phyloP scores from a whole-genome alignment of 2,329 filamentous ascomycete genomes.

The Rutstroemia sp. region DNA sequence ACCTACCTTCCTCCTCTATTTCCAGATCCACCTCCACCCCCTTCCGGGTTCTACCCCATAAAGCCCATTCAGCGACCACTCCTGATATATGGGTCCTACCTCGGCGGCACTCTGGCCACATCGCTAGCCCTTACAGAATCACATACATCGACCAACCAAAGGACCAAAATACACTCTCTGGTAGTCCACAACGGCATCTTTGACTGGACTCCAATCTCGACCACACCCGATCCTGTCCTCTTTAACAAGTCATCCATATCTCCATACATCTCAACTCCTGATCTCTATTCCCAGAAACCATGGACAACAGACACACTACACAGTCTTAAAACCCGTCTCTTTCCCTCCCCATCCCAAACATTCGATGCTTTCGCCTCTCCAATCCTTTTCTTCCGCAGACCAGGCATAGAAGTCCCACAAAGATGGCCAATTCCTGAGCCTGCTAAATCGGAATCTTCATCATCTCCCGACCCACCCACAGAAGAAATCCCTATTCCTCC shows the following conservation, averaged over 20 bases:
- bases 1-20: slow-evolving; percentile 13
- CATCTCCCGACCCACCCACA: neutral
- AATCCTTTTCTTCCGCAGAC: slow-evolving; percentile 48
- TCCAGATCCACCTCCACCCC: neutral
- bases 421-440: slow-evolving; percentile 13
- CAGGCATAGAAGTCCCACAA: slow-evolving; percentile 31
- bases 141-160: slow-evolving; percentile 30
- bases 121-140: slow-evolving; percentile 52
- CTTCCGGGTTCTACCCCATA: neutral
- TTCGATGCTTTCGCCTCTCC: slow-evolving; percentile 56
- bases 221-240: slow-evolving; percentile 32
- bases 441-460: neutral
- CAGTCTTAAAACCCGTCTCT: slow-evolving; percentile 38
- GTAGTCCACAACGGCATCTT: slow-evolving; percentile 54
- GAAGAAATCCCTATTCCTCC: neutral
- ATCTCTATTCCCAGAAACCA: neutral
- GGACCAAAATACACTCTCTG: slow-evolving; percentile 36
- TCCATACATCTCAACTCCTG: neutral
- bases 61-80: slow-evolving; percentile 30
- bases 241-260: neutral
- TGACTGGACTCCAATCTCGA: slow-evolving; percentile 56
- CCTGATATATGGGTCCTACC: slow-evolving; percentile 46
- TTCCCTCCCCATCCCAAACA: slow-evolving; percentile 39
- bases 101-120: slow-evolving; percentile 50
- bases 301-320: slow-evolving; percentile 22